Evolutionary conservation across 495 filamentous ascomycete species (phyloP).

Genomic region (Immersiella caudata): DNA sequence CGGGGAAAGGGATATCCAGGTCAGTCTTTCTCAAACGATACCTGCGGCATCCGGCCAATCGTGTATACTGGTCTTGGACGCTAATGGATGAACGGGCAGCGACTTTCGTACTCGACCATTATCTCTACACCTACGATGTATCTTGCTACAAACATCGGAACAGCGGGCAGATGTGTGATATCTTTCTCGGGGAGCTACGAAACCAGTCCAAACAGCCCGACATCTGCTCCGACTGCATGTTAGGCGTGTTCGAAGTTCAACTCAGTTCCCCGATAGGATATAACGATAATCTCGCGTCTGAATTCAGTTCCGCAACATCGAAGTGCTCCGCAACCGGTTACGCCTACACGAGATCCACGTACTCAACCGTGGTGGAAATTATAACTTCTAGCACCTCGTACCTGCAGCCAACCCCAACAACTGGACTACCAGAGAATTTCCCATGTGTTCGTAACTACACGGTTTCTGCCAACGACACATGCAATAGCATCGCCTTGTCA

Average conservation of each 20-base stretch:
- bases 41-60: too few relatives aligned
- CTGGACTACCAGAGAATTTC: too few relatives aligned
- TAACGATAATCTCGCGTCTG: not conserved
- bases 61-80: too few relatives aligned
- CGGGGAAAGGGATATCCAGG: too few relatives aligned
- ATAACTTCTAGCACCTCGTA: too few relatives aligned
- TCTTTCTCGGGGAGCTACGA: slow-evolving; percentile 15
- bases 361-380: too few relatives aligned
- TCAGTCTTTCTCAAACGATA: too few relatives aligned
- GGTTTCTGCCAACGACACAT: too few relatives aligned
- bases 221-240: slow-evolving; percentile 20
- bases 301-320: slow-evolving; percentile 18
- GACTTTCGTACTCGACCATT: slow-evolving; percentile 18
- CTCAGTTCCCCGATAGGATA: slow-evolving; percentile 19
- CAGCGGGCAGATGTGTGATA: slow-evolving; percentile 18
- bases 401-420: too few relatives aligned
- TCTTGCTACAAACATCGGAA: slow-evolving; percentile 17
- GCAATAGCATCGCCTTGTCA: too few relatives aligned
- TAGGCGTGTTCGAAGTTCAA: slow-evolving; percentile 8
- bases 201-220: slow-evolving; percentile 20
- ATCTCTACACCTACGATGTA: slow-evolving; percentile 20
- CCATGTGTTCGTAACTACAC: too few relatives aligned
- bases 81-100: too few relatives aligned
- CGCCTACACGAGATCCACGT: slow-evolving; percentile 9
- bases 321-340: slow-evolving; percentile 10